Evolutionary conservation across 2,329 filamentous ascomycete species (phyloP).

Genomic region (Onygena corvina): DNA sequence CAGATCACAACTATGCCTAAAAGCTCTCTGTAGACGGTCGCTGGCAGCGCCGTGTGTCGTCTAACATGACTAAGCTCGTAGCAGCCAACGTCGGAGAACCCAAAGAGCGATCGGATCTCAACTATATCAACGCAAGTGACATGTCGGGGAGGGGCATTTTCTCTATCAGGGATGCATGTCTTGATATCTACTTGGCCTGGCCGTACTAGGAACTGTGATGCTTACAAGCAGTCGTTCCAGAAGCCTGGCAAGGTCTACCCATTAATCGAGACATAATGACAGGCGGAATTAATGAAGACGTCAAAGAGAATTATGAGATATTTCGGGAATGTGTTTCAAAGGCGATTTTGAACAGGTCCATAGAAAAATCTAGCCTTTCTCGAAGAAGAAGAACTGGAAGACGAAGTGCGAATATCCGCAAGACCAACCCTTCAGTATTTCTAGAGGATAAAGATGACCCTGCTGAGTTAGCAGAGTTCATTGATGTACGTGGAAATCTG

Average conservation of each 20-base stretch:
- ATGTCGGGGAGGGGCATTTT: neutral
- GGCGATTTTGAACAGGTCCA: conserved; percentile 52
- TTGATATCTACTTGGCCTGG: neutral
- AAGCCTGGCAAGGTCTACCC: neutral
- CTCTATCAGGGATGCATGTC: neutral
- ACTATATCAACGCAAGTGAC: conserved; percentile 14
- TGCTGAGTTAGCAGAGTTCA: conserved; percentile 66
- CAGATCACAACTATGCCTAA: too few species aligned
- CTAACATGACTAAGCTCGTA: neutral
- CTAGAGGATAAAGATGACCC: conserved; percentile 32
- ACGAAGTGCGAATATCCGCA: conserved; percentile 10
- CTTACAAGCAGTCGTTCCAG: neutral
- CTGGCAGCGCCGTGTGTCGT: conserved; percentile 4
- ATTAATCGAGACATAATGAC: neutral
- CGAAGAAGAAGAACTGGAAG: conserved; percentile 21
- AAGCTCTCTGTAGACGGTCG: too few species aligned
- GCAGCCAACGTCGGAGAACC: neutral
- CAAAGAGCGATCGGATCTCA: conserved; percentile 9
- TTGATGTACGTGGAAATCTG: conserved; percentile 41
- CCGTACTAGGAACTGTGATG: neutral
- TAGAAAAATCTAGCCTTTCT: conserved; percentile 35
- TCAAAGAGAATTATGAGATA: conserved; percentile 45
- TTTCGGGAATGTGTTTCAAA: conserved; percentile 66
- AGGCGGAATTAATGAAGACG: neutral
- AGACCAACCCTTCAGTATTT: conserved; percentile 9